Evolutionary conservation across 2,329 filamentous ascomycete species (phyloP), one percentile per base, ranked within the genome.

Genomic region (Gaeumannomyces sp.): DNA sequence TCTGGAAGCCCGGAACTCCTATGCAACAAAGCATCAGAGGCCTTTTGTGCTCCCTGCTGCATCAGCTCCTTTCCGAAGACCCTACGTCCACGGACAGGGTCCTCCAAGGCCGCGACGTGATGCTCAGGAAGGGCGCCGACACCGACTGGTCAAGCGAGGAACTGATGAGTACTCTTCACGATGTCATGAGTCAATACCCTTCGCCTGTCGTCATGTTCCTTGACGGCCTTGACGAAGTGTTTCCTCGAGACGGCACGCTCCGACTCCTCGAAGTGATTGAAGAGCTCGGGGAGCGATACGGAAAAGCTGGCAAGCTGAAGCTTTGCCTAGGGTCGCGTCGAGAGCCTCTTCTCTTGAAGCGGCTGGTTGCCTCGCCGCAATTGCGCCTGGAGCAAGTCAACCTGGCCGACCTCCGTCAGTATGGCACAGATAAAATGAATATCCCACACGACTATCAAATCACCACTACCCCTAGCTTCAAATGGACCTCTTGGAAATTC

Each of bases 1-100:
- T 76, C 59, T 76, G 74, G 73, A 71, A 68, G 10, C 65, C 70
- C 0, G 75, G 74, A 1, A 69, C 65, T 2, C 7, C 3, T 1
- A 61, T 74, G 61, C 73, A 76, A 64, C 69, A 69, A 33, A 69
- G 60, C 19, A 56, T 69, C 2, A 69, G 67, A 35, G 74, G 74
- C 0, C 59, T 74, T 1, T 64, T 74, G 0, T 69, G 69, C 35
- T 66, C 71, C 2, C 35, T 75, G 4, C 60, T 74, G 0, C 66
- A 71, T 53, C 64, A 70, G 22, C 25, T 70, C 16, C 65, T 70
- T 10, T 28, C 50, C 16, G 31, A 59, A 29, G 10, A n/a, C 22
- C 31, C 28, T 6, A 7, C 27, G 6, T 45, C 57, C 60, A 31
- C 53, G n/a, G 62, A 64, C 35, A 2, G 27, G 5, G 0, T 64